Percentiles rank a stretch among this genome's conserved stretches.
These are phyloP conservation scores for Inonotus obliquus DNA, from an alignment of 1,284 basidiomycete species.

Conservation along the genomic window DNA sequence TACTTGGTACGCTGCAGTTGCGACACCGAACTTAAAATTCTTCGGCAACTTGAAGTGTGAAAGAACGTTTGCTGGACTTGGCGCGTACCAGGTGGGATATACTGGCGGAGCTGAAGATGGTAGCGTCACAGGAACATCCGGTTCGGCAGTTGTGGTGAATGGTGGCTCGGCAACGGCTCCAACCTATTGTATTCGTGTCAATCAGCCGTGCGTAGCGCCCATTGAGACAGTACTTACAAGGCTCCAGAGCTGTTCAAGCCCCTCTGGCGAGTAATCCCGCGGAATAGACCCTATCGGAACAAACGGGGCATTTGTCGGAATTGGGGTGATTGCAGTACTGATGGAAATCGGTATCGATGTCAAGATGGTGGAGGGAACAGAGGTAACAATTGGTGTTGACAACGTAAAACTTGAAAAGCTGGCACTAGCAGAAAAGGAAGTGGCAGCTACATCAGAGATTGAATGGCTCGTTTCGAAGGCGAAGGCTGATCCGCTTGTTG, in stretches of 20 bases:
- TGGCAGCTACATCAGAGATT: not conserved
- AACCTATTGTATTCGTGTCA: constrained; percentile 29
- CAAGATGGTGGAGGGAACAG: not conserved
- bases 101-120: constrained; percentile 41
- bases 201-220: not conserved
- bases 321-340: not conserved
- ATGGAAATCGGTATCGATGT: not conserved
- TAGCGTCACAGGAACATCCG: constrained; percentile 34
- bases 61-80: constrained; percentile 36
- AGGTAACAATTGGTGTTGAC: not conserved
- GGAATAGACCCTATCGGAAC: constrained; percentile 37
- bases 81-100: constrained; percentile 42
- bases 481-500: not conserved
- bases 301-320: constrained; percentile 22
- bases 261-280: constrained; percentile 35
- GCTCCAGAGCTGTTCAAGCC: constrained; percentile 38
- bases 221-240: constrained; percentile 28
- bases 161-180: constrained; percentile 40
- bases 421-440: not conserved
- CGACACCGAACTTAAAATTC: constrained; percentile 43
- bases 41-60: constrained; percentile 37
- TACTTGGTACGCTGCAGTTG: constrained; percentile 45
- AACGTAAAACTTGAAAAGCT: constrained; percentile 9
- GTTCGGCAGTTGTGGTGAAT: constrained; percentile 39
- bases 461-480: not conserved